Base-by-base conservation (phyloP, 73 alveolate genomes). In the Paramecium primaurelia region DNA sequence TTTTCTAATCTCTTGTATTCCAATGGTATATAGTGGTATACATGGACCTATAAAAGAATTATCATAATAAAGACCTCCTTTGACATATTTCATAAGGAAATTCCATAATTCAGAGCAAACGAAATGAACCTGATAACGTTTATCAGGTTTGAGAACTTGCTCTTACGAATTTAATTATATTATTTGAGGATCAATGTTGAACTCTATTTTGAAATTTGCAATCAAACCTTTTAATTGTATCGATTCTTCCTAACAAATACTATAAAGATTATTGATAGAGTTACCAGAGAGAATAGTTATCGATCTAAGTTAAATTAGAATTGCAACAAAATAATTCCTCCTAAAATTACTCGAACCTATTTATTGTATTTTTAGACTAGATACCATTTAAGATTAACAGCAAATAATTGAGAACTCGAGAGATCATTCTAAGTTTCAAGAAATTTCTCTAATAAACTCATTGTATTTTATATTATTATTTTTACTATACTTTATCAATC, bases 401-500 rank as follows among this genome's bases (percentile, higher is more conserved):
- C 84, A 10, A 64, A 32, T 28, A 64, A 64, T 28, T 64, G 84
- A 32, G 42, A 14, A 64, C 51, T 64, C 16, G 84, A 64, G 69
- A 54, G 69, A 54, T 54, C 14, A 54, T 54, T 54, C 36, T 54
- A 6, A 54, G 20, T 64, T 32, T 64, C 84, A 34, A 64, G 9
- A 64, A 64, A 64, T 54, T 54, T 0, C 28, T 64, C 42, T 12
- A 64, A 32, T 64, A 64, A 32, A 64, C 47, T 64, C 84, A 64
- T 64, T 32, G 26, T 64, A 64, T 32, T 64, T 64, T 64, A 32
- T 64, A 64, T 64, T 28, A 32, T 32, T 64, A 32, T 64, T 32
- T 12, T 64, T 64, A 64, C 84, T 64, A 64, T 64, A 64, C 84
- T 80, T 26, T 80, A 69, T 89, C 94, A 89, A 89, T 98, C 99